phyloP scores from a whole-genome alignment of 805 yeast genomes.

The Pichia insulana region DNA sequence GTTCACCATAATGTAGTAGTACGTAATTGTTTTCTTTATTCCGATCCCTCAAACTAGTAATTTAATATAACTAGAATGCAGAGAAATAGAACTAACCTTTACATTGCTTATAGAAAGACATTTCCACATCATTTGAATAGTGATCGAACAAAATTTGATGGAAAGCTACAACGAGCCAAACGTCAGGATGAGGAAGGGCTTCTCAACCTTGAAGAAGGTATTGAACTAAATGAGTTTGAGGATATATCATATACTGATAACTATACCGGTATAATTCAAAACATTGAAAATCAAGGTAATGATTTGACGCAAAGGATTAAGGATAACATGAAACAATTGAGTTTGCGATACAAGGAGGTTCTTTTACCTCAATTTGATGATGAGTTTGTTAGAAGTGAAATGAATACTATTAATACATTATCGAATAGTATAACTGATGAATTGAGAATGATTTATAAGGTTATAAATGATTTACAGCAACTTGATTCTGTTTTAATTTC shows the following conservation, averaged over 20 bases:
- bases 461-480: constrained; percentile 57
- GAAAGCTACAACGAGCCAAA: constrained; percentile 25
- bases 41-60: no score
- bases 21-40: no score
- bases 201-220: constrained; percentile 23
- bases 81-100: constrained; percentile 91
- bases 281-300: constrained; percentile 11
- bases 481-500: constrained; percentile 9
- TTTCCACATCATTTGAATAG: constrained; percentile 51
- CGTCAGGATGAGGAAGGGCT: constrained; percentile 54
- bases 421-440: constrained; percentile 66
- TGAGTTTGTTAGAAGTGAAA: constrained; percentile 60
- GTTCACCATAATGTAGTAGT: no score
- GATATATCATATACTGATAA: neutral
- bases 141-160: constrained; percentile 17
- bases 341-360: constrained; percentile 67
- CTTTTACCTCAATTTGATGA: constrained; percentile 85
- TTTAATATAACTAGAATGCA: constrained; percentile 42
- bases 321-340: constrained; percentile 48
- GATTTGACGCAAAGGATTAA: constrained; percentile 33
- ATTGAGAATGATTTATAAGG: constrained; percentile 71
- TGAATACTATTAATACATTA: constrained; percentile 52
- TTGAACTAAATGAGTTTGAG: constrained; percentile 5
- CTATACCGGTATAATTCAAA: constrained; percentile 9
- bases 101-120: constrained; percentile 80